Percentiles rank a stretch among this genome's conserved stretches.
These are phyloP conservation scores for Phytophthora boehmeriae DNA, from an alignment of 352 stramenopile genomes.

Conservation along the genomic window DNA sequence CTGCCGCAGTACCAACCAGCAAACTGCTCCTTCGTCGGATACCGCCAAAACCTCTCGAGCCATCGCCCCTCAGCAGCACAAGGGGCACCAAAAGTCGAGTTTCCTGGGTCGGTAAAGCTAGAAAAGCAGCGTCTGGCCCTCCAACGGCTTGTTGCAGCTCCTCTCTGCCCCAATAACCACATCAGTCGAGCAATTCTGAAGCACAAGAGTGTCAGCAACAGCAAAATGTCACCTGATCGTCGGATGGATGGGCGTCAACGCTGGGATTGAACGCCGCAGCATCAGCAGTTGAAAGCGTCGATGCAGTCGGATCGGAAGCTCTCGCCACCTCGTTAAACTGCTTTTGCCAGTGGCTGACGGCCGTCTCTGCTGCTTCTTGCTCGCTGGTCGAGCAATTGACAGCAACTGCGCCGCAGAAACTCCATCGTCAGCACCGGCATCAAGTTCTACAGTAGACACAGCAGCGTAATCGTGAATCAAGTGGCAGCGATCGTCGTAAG, in stretches of 20 bases:
- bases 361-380: constrained; percentile 12
- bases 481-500: too few relatives aligned
- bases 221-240: constrained; percentile 42
- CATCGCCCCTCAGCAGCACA: constrained; percentile 13
- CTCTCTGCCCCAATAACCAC: constrained; percentile 19
- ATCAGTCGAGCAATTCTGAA: neutral
- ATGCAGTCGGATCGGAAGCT: neutral
- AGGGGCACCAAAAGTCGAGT: constrained; percentile 2
- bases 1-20: neutral
- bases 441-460: constrained; percentile 18
- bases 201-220: neutral
- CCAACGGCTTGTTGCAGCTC: constrained; percentile 24
- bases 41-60: neutral
- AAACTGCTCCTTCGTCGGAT: neutral
- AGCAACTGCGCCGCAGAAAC: constrained; percentile 21
- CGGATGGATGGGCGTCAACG: constrained; percentile 21
- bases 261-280: constrained; percentile 5
- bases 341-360: neutral
- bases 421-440: constrained; percentile 11
- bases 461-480: too few relatives aligned
- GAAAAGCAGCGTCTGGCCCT: neutral
- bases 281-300: constrained; percentile 8
- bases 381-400: constrained; percentile 2
- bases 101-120: neutral
- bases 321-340: neutral